Conservation (phyloP, 345 rosid species). For the Aquilaria yunnanensis region DNA sequence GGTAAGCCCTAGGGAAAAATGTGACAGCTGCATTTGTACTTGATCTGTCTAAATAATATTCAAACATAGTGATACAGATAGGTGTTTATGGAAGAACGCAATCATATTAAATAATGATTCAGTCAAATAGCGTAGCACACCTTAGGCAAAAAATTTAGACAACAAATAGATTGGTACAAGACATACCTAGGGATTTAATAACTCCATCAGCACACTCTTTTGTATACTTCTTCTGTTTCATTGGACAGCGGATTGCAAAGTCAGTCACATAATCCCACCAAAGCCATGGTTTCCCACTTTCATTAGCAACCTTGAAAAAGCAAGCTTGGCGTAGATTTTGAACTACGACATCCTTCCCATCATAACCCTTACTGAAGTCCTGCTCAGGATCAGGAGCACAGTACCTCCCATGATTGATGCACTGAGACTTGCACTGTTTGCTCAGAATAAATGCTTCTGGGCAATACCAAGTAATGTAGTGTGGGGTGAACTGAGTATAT, state of each 20-base stretch:
- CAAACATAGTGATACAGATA: too few relatives aligned
- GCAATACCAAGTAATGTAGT: slow-evolving; percentile 62
- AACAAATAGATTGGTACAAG: too few relatives aligned
- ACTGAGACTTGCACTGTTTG: slow-evolving; percentile 59
- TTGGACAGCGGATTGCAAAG: slow-evolving; percentile 63
- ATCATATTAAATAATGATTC: too few relatives aligned
- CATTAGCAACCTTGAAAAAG: slow-evolving; percentile 49
- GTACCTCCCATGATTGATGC: slow-evolving; percentile 67
- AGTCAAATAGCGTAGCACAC: too few relatives aligned
- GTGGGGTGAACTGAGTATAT: slow-evolving; percentile 61
- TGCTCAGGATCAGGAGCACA: slow-evolving; percentile 74
- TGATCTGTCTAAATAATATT: too few relatives aligned
- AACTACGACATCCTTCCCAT: slow-evolving; percentile 58
- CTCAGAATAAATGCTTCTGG: slow-evolving; percentile 40
- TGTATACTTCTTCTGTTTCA: slow-evolving; percentile 49
- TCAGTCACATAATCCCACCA: slow-evolving; percentile 84
- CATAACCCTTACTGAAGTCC: slow-evolving; percentile 53
- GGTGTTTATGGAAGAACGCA: too few relatives aligned
- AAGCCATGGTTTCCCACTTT: slow-evolving; percentile 56
- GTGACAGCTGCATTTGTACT: too few relatives aligned
- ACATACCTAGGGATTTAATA: slow-evolving; percentile 55
- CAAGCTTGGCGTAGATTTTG: slow-evolving; percentile 66
- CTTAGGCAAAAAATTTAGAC: too few relatives aligned
- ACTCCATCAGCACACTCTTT: slow-evolving; percentile 58
- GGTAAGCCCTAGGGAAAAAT: too few relatives aligned